Evolutionary conservation across 2,329 filamentous ascomycete genomes (phyloP).

Genomic region (Aspergillus flavus): DNA sequence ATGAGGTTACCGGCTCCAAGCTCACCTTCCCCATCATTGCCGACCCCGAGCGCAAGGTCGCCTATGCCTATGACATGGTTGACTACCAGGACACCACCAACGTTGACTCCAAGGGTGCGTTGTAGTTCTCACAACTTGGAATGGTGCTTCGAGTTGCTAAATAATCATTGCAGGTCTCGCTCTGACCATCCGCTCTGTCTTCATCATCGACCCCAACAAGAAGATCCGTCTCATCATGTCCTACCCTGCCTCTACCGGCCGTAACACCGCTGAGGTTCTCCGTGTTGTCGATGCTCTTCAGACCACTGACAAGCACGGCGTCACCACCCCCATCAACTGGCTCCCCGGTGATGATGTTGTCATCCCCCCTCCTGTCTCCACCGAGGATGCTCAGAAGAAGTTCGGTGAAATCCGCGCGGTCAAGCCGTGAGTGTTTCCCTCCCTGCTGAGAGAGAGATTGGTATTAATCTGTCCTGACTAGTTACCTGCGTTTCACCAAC

Average conservation of each 20-base stretch:
- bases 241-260: conserved; percentile 89
- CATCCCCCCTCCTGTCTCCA: conserved; percentile 79
- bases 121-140: background rate
- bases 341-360: conserved; percentile 87
- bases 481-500: conserved; percentile 42
- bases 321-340: conserved; percentile 93
- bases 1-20: conserved; percentile 73
- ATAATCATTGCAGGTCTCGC: conserved; percentile 56
- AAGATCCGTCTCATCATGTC: conserved; percentile 90
- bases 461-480: conserved; percentile 18
- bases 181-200: conserved; percentile 93
- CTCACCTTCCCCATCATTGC: conserved; percentile 80
- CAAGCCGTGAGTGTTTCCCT: conserved; percentile 52
- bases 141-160: conserved; percentile 8
- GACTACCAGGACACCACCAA: conserved; percentile 84
- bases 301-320: conserved; percentile 83
- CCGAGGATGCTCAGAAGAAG: conserved; percentile 82
- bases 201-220: conserved; percentile 93
- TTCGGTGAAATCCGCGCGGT: conserved; percentile 72
- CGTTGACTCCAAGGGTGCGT: conserved; percentile 68
- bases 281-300: conserved; percentile 79
- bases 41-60: conserved; percentile 77
- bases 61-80: conserved; percentile 80
- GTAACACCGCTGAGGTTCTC: conserved; percentile 78
- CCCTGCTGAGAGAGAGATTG: background rate